phyloP scores from a whole-genome alignment of 176 grass and related monocot genomes.

The Oryza brachyantha region DNA sequence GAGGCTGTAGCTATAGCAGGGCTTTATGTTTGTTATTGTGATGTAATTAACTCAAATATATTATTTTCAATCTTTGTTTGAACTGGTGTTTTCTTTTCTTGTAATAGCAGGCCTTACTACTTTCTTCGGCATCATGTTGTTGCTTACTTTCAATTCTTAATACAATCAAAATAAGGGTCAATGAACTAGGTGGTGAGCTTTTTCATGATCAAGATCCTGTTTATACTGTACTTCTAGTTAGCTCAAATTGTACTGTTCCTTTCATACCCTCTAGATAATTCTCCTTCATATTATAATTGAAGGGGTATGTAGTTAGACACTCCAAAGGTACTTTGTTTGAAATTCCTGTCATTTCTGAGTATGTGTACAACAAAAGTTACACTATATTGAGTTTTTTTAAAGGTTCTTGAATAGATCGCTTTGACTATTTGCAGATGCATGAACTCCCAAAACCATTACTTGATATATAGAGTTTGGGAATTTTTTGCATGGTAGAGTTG shows the following conservation, averaged over 20 bases:
- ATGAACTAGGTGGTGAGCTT: not conserved
- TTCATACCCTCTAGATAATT: not conserved
- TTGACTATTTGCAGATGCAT: not conserved
- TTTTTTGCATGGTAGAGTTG: not conserved
- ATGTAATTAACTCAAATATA: not conserved
- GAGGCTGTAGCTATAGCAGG: not conserved
- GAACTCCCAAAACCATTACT: not conserved
- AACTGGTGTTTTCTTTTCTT: not conserved
- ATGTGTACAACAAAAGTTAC: not conserved
- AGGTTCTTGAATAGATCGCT: not conserved
- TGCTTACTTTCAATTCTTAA: not conserved
- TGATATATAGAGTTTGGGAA: not conserved
- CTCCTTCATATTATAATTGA: not conserved
- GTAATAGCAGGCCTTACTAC: not conserved
- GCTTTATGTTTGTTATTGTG: not conserved
- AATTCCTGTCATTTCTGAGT: not conserved
- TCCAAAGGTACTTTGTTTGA: not conserved
- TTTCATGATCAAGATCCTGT: not conserved
- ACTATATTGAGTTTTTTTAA: not conserved
- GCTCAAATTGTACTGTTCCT: not conserved
- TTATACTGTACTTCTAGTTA: not conserved
- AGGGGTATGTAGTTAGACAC: conserved; percentile 1
- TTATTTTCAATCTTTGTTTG: not conserved
- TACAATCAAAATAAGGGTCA: not conserved
- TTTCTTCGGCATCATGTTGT: not conserved